Conservation (phyloP, 768 basidiomycete species). For the Pulveroboletus sp. region DNA sequence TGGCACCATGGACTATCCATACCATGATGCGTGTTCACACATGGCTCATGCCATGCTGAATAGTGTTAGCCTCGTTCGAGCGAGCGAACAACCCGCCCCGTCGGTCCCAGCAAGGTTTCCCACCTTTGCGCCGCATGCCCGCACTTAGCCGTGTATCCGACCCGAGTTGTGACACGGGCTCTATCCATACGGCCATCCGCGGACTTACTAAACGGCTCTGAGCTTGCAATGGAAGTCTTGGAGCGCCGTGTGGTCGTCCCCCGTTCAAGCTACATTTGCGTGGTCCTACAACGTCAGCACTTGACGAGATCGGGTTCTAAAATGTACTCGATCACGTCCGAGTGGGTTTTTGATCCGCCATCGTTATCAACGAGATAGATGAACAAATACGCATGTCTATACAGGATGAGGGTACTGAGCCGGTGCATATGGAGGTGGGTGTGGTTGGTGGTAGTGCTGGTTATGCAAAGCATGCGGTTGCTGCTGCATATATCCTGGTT, state of each 20-base stretch:
- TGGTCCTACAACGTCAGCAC: not conserved
- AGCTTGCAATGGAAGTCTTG: too few species aligned
- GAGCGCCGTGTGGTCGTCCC: not conserved
- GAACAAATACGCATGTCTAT: constrained; percentile 3
- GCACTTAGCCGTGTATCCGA: too few species aligned
- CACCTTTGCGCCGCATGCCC: too few species aligned
- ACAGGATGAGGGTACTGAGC: constrained; percentile 15
- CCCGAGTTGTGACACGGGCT: not conserved
- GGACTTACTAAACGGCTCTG: not conserved
- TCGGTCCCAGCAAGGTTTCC: too few species aligned
- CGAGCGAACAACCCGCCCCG: too few species aligned
- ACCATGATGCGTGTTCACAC: too few species aligned
- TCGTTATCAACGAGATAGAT: too few species aligned
- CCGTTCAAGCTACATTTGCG: not conserved
- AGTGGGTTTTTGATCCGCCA: too few species aligned
- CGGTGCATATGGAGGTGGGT: constrained; percentile 12
- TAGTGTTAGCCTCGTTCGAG: too few species aligned
- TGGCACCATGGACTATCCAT: too few species aligned
- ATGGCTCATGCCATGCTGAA: too few species aligned
- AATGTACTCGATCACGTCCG: too few species aligned
- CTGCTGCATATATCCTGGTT: constrained; percentile 10
- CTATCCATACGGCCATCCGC: not conserved
- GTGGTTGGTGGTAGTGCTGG: constrained; percentile 7
- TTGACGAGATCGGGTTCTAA: not conserved
- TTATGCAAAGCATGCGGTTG: constrained; percentile 8